Base-by-base conservation (phyloP, 2,329 filamentous ascomycete genomes). In the Colletotrichum sp. region DNA sequence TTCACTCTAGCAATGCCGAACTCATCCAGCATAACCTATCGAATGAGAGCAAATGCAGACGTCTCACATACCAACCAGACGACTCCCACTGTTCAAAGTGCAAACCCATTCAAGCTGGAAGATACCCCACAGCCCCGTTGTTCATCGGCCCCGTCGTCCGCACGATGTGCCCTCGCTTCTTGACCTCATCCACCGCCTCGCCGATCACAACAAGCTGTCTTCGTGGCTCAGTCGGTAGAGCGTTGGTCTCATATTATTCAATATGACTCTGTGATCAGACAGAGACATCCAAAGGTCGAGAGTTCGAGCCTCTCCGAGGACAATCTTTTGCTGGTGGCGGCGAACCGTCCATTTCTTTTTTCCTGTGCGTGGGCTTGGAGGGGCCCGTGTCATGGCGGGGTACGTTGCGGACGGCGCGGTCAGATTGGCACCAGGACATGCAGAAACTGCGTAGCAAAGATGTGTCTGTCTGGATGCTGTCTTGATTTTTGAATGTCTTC, bases 141-240 rank as follows among this genome's bases (percentile, higher is more conserved):
- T 21, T 34, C n/a, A 64, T 8, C 34, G 13, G n/a, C 64, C 39
- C 63, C 36, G 24, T 48, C 43, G 43, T 48, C 43, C 63, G 16
- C 64, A 67, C 39, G 18, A 55, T 30, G 28, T 28, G 64, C 64
- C 39, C 39, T 67, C 18, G 64, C 24, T 24, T 34, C 18, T 14
- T 52, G 0, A 7, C 1, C 6, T 21, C 39, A 52, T 14, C 39
- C 39, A 48, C 26, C 36, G n/a, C 26, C 2, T 3, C 2, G 13
- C 26, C 26, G 18, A 66, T 24, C 39, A 67, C 4, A 67, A 55
- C 39, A 43, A 18, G 18, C 12, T 7, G 64, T 67, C 64, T 67
- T 43, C 39, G 64, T 67, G 64, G 64, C 64, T 67, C 64, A 67
- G 64, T 67, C 39, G 64, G 64, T 48, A 67, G 64, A 67, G 64